These are phyloP conservation scores for Stagonosporopsis tanaceti DNA, from an alignment of 2,329 filamentous ascomycete species.

Conservation along the genomic window DNA sequence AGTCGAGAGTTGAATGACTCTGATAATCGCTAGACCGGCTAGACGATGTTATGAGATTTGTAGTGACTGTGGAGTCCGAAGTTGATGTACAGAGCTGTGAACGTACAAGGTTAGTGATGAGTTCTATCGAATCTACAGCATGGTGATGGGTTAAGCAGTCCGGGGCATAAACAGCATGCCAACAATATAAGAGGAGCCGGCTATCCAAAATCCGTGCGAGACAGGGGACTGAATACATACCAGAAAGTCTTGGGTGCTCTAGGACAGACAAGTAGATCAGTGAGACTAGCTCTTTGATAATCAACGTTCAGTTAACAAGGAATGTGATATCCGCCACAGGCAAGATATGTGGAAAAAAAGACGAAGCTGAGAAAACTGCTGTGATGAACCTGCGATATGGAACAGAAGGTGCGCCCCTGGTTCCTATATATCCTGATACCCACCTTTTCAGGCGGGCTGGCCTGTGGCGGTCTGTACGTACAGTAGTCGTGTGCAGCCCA, in stretches of 20 bases:
- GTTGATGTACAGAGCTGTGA: conserved; percentile 11
- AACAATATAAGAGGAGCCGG: conserved; percentile 1
- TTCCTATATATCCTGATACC: conserved; percentile 36
- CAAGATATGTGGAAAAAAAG: conserved; percentile 39
- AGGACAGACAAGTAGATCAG: conserved; percentile 9
- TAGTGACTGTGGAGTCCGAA: conserved; percentile 23
- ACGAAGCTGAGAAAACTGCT: conserved; percentile 33
- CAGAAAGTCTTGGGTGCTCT: conserved; percentile 13
- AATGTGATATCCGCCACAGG: conserved; percentile 50
- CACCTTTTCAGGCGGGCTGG: conserved; percentile 22
- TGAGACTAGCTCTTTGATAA: conserved; percentile 36
- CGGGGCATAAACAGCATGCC: conserved; percentile 8
- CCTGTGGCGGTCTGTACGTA: conserved; percentile 31
- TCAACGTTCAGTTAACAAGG: conserved; percentile 34
- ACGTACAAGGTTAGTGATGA: conserved; percentile 9
- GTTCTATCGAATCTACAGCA: not conserved
- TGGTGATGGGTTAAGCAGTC: not conserved
- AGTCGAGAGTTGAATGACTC: conserved; percentile 26
- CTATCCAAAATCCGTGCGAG: conserved; percentile 10
- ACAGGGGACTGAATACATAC: conserved; percentile 16
- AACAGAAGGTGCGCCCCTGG: conserved; percentile 25
- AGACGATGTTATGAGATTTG: conserved; percentile 37
- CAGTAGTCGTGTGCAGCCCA: conserved; percentile 22
- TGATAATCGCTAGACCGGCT: conserved; percentile 51
- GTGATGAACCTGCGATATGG: conserved; percentile 34